Percentiles rank a stretch among this genome's conserved stretches.
phyloP scores from a whole-genome alignment of 495 filamentous ascomycete species.

The Pseudomonodictys pantanalensis region DNA sequence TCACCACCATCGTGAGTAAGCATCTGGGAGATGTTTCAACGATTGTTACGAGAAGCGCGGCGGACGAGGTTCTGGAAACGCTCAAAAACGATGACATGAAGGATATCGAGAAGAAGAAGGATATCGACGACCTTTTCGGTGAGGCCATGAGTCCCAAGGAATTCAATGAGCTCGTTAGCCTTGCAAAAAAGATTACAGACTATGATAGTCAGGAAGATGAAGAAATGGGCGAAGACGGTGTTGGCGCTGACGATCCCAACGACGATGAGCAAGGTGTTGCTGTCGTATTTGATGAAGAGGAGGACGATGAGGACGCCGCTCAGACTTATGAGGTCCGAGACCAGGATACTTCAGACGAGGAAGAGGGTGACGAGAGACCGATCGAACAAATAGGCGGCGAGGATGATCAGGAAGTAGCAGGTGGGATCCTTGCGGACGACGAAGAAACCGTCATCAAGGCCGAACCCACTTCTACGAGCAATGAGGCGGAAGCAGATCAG shows the following conservation, averaged over 20 bases:
- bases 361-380: constrained; percentile 58
- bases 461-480: constrained; percentile 43
- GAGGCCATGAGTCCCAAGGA: constrained; percentile 78
- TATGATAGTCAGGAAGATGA: constrained; percentile 97
- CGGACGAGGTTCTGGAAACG: constrained; percentile 84
- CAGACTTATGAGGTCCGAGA: constrained; percentile 77
- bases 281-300: constrained; percentile 92
- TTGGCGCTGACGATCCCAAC: constrained; percentile 60
- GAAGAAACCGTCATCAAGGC: constrained; percentile 78
- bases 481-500: constrained; percentile 54
- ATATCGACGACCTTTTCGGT: constrained; percentile 89
- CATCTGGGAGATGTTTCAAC: constrained; percentile 91
- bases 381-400: constrained; percentile 38
- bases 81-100: constrained; percentile 95
- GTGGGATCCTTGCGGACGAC: constrained; percentile 43
- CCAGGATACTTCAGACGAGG: constrained; percentile 71
- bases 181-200: constrained; percentile 98
- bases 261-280: constrained; percentile 95
- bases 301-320: constrained; percentile 81
- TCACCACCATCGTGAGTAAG: constrained; percentile 82
- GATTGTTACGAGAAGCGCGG: constrained; percentile 89
- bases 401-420: constrained; percentile 55
- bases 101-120: constrained; percentile 97
- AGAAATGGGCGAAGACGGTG: constrained; percentile 63
- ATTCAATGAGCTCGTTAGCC: constrained; percentile 94